These are phyloP conservation scores for Claviceps citrina DNA, from an alignment of 2,329 filamentous ascomycete species.

Conservation along the genomic window DNA sequence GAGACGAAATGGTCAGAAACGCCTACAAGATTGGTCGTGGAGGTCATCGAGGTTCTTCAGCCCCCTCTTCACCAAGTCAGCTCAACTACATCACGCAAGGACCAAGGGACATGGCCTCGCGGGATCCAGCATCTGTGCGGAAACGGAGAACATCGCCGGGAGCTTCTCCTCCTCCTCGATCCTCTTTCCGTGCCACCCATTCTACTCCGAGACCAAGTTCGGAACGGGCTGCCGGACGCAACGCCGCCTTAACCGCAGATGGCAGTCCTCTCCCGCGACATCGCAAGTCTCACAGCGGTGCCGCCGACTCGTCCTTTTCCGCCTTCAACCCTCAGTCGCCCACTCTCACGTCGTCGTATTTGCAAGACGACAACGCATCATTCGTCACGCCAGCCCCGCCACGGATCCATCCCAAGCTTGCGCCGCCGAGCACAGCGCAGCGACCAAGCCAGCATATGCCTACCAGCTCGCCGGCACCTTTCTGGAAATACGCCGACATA, in stretches of 20 bases:
- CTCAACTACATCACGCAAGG: slow-evolving; percentile 46
- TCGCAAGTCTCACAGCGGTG: slow-evolving; percentile 25
- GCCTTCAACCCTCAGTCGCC: slow-evolving; percentile 42
- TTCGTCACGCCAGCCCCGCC: slow-evolving; percentile 61
- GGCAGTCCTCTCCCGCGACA: slow-evolving; percentile 46
- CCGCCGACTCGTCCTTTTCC: slow-evolving; percentile 28
- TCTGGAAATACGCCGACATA: slow-evolving; percentile 75
- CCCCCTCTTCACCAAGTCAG: slow-evolving; percentile 51
- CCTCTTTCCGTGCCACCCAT: slow-evolving; percentile 34
- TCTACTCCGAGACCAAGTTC: slow-evolving; percentile 42
- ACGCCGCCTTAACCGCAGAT: slow-evolving; percentile 31
- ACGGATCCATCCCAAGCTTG: slow-evolving; percentile 57
- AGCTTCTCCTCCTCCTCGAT: slow-evolving; percentile 41
- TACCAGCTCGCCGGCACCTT: slow-evolving; percentile 69
- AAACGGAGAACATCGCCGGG: slow-evolving; percentile 42
- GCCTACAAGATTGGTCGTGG: slow-evolving; percentile 45
- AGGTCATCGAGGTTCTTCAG: slow-evolving; percentile 51
- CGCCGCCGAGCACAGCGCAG: slow-evolving; percentile 66
- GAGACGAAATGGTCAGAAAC: slow-evolving; percentile 76
- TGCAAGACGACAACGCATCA: slow-evolving; percentile 43
- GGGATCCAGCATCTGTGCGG: slow-evolving; percentile 34
- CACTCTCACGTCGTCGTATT: slow-evolving; percentile 44
- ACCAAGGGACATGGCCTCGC: slow-evolving; percentile 37
- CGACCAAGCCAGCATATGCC: slow-evolving; percentile 75
- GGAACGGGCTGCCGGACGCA: slow-evolving; percentile 23